Conservation (phyloP, 2,329 filamentous ascomycete genomes). For the Aureobasidium mangrovei region DNA sequence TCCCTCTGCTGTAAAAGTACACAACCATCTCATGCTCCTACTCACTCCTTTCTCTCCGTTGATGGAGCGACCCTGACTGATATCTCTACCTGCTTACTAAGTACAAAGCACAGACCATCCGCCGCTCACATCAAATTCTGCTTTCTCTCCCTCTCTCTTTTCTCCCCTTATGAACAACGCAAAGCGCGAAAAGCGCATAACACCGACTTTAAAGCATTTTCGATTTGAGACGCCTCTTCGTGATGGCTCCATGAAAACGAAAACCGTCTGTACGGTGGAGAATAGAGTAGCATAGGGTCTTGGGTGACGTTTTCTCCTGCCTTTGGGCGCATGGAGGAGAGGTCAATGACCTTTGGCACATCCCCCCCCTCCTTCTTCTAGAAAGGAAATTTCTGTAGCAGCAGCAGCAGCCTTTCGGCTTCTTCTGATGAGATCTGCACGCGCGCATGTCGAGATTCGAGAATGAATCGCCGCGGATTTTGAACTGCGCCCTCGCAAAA, state of each 20-base stretch:
- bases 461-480: too few relatives aligned
- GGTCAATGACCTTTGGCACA: constrained; percentile 34
- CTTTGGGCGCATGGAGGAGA: constrained; percentile 23
- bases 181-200: constrained; percentile 23
- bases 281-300: constrained; percentile 28
- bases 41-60: too few relatives aligned
- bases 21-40: too few relatives aligned
- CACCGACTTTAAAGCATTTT: constrained; percentile 34
- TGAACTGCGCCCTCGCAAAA: too few relatives aligned
- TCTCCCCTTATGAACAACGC: constrained; percentile 28
- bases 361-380: too few relatives aligned
- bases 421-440: too few relatives aligned
- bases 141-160: constrained; percentile 14
- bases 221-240: constrained; percentile 30
- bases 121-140: constrained; percentile 4
- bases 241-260: constrained; percentile 32
- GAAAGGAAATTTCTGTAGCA: background rate
- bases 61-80: too few relatives aligned
- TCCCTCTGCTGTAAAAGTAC: too few relatives aligned
- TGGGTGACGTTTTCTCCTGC: constrained; percentile 29
- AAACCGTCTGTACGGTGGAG: constrained; percentile 33
- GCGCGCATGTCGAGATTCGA: too few relatives aligned
- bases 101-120: background rate
- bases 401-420: background rate
- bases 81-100: background rate